A percentile compares a stretch with the other conserved stretches of the same genome.
phyloP scores from a whole-genome alignment of 495 filamentous ascomycete species.

The Aspergillus avenaceus region DNA sequence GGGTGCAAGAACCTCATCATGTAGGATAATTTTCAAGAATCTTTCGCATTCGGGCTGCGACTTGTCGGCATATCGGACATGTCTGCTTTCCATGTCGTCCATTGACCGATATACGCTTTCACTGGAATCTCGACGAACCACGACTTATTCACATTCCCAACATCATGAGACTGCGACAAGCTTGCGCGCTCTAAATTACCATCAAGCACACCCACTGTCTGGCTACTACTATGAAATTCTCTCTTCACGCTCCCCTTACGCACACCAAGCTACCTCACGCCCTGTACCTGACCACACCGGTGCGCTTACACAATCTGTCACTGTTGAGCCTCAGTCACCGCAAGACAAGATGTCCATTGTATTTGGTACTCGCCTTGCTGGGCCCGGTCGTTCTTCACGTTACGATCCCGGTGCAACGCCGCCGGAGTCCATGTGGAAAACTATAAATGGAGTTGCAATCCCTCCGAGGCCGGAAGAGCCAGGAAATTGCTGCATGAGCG shows the following conservation, averaged over 20 bases:
- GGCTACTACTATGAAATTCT: constrained; percentile 39
- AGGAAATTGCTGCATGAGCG: constrained; percentile 98
- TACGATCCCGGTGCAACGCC: constrained; percentile 47
- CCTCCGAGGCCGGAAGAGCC: constrained; percentile 84
- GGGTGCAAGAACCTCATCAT: constrained; percentile 16
- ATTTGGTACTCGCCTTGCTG: constrained; percentile 73
- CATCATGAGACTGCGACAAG: constrained; percentile 10
- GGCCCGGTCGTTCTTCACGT: constrained; percentile 60
- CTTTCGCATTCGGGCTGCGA: neutral
- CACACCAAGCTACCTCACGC: constrained; percentile 18
- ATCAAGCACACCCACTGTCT: constrained; percentile 39
- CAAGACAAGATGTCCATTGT: constrained; percentile 61
- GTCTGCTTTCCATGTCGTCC: neutral
- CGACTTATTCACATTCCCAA: constrained; percentile 11
- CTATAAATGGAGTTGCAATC: constrained; percentile 74
- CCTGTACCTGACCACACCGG: constrained; percentile 16
- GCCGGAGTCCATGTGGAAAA: constrained; percentile 41
- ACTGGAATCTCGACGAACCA: constrained; percentile 21
- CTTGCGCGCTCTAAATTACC: neutral
- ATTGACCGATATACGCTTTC: constrained; percentile 17
- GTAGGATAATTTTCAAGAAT: constrained; percentile 2
- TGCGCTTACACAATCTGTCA: constrained; percentile 22
- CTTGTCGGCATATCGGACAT: neutral
- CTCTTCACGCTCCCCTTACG: constrained; percentile 26
- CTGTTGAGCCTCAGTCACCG: constrained; percentile 30